A percentile compares a stretch with the other conserved stretches of the same genome.
These are phyloP conservation scores for Torulaspora pretoriensis DNA, from an alignment of 1,139 yeast genomes.

Conservation along the genomic window DNA sequence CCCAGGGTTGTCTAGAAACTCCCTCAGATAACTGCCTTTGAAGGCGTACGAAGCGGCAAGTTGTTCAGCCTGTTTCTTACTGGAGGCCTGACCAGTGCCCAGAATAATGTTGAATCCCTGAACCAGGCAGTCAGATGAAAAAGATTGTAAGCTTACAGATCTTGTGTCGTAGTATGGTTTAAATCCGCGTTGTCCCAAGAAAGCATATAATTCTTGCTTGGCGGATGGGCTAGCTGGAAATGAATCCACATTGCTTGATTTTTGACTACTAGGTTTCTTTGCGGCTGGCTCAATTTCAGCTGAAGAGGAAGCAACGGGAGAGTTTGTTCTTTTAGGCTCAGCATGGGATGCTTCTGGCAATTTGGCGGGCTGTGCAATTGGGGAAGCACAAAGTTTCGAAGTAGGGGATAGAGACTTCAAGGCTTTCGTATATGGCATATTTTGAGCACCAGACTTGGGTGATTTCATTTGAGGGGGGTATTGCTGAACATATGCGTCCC, in stretches of 20 bases:
- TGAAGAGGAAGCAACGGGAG: not conserved
- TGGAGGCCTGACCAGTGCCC: conserved; percentile 21
- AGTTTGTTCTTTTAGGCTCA: too few relatives aligned
- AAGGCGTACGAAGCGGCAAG: conserved; percentile 15
- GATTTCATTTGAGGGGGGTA: too few relatives aligned
- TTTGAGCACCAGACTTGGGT: too few relatives aligned
- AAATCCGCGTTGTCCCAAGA: conserved; percentile 14
- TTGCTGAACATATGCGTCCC: too few relatives aligned
- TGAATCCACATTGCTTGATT: not conserved
- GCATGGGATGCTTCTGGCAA: too few relatives aligned
- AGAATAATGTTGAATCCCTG: conserved; percentile 15
- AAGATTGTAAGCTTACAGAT: conserved; percentile 5
- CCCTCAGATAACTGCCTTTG: conserved; percentile 1
- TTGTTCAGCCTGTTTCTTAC: conserved; percentile 20
- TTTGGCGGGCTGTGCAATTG: too few relatives aligned
- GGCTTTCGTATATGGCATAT: too few relatives aligned
- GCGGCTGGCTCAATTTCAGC: not conserved
- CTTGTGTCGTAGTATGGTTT: conserved; percentile 15
- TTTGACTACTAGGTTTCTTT: not conserved
- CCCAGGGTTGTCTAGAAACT: conserved; percentile 1
- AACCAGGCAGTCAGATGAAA: conserved; percentile 15
- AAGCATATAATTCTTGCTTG: conserved; percentile 12
- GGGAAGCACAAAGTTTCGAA: too few relatives aligned
- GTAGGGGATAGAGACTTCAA: too few relatives aligned
- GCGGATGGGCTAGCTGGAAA: not conserved